Conservation (phyloP, 208 protist species). For the Herpetomonas tarakana region DNA sequence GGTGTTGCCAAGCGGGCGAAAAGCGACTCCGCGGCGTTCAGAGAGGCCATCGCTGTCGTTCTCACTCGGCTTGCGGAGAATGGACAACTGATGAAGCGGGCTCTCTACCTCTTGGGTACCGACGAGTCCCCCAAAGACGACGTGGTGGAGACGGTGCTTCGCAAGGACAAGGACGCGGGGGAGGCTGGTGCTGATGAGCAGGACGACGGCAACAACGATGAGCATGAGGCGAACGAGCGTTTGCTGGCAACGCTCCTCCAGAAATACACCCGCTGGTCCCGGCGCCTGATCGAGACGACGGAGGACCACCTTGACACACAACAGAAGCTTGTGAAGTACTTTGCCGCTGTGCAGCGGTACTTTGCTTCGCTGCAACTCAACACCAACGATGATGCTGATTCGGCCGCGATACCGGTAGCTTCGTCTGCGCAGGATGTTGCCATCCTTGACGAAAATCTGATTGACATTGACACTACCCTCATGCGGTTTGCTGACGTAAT, state of each 20-base stretch:
- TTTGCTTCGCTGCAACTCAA: conserved; percentile 26
- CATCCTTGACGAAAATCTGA: conserved; percentile 56
- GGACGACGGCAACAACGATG: conserved; percentile 7
- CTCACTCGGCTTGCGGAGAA: conserved; percentile 50
- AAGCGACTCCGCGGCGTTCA: conserved; percentile 52
- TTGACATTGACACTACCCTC: conserved; percentile 78
- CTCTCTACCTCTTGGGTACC: conserved; percentile 70
- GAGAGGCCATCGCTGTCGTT: conserved; percentile 55
- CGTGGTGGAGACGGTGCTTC: conserved; percentile 56
- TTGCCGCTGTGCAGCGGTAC: conserved; percentile 67
- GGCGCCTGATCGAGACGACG: conserved; percentile 64
- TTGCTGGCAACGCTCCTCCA: conserved; percentile 68
- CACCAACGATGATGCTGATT: neutral
- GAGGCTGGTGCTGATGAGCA: neutral
- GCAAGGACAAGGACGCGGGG: conserved; percentile 4
- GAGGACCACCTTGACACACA: conserved; percentile 85
- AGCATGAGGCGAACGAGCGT: conserved; percentile 49
- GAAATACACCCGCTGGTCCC: conserved; percentile 81
- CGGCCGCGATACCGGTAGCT: neutral
- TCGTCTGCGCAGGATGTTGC: conserved; percentile 5
- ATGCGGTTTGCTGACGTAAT: conserved; percentile 73
- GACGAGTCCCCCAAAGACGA: conserved; percentile 74
- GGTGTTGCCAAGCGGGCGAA: conserved; percentile 28
- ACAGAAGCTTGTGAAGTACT: conserved; percentile 79
- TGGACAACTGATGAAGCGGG: conserved; percentile 55